A percentile compares a stretch with the other conserved stretches of the same genome.
These are phyloP conservation scores for Debaryomyces maramus DNA, from an alignment of 805 yeast genomes.

Conservation along the genomic window DNA sequence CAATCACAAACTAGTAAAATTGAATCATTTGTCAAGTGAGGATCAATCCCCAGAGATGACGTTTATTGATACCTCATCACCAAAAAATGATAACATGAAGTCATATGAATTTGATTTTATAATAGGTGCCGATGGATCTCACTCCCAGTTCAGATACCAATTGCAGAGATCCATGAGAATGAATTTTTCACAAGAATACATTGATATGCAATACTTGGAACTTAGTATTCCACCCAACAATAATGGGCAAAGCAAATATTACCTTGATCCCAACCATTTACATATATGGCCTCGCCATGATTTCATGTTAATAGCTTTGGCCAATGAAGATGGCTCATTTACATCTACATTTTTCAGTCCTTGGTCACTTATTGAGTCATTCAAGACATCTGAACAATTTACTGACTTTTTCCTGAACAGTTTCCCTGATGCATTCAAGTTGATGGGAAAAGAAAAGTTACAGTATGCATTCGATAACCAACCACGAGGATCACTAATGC, in stretches of 20 bases:
- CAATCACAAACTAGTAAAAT: slow-evolving; percentile 52
- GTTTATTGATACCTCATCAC: slow-evolving; percentile 16
- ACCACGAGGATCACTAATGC: slow-evolving; percentile 79
- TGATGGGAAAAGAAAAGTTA: slow-evolving; percentile 63
- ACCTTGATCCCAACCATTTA: slow-evolving; percentile 69
- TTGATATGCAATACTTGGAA: slow-evolving; percentile 83
- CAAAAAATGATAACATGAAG: slow-evolving; percentile 17
- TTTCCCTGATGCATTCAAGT: slow-evolving; percentile 72
- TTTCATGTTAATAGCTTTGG: slow-evolving; percentile 86
- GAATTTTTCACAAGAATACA: slow-evolving; percentile 73
- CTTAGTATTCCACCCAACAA: slow-evolving; percentile 65
- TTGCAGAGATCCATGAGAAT: slow-evolving; percentile 66
- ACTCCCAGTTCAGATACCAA: slow-evolving; percentile 68
- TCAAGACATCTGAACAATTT: slow-evolving; percentile 43
- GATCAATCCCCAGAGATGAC: slow-evolving; percentile 21
- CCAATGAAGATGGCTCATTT: slow-evolving; percentile 82
- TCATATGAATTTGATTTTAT: slow-evolving; percentile 52
- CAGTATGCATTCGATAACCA: slow-evolving; percentile 51
- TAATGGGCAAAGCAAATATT: slow-evolving; percentile 38
- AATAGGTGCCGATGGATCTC: slow-evolving; percentile 86
- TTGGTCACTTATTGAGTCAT: slow-evolving; percentile 59
- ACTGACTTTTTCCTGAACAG: slow-evolving; percentile 53
- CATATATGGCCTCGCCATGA: slow-evolving; percentile 92
- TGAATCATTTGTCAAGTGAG: slow-evolving; percentile 27
- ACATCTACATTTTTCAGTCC: slow-evolving; percentile 90